Conservation (phyloP, 2,329 filamentous ascomycete genomes). For the Fusarium sp. region DNA sequence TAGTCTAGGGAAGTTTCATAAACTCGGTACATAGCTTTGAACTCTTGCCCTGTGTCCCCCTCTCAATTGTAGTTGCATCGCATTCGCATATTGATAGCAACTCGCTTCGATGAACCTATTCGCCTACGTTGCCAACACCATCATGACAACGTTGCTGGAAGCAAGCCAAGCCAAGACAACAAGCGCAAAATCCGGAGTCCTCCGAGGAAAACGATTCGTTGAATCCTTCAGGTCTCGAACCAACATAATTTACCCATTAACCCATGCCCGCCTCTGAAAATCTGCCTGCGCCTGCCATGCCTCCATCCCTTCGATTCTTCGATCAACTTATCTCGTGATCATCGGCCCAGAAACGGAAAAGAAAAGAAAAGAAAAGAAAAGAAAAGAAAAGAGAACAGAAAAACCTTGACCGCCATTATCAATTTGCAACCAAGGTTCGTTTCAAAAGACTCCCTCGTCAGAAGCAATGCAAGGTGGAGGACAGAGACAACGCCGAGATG, state of each 20-base stretch:
- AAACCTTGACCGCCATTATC: conserved; percentile 37
- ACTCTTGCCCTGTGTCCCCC: background rate
- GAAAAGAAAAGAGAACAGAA: background rate
- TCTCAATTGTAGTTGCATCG: background rate
- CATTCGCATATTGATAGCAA: background rate
- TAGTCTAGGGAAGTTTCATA: too few species aligned
- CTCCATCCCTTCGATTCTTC: conserved; percentile 13
- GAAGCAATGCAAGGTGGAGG: conserved; percentile 13
- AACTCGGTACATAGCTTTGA: background rate
- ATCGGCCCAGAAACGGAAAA: conserved; percentile 7
- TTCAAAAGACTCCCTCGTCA: conserved; percentile 16
- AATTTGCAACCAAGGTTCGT: conserved; percentile 5
- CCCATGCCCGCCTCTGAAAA: background rate
- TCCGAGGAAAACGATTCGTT: background rate
- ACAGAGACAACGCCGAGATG: conserved; percentile 21
- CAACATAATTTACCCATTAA: background rate
- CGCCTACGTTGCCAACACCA: background rate
- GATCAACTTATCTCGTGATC: conserved; percentile 17
- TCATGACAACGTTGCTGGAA: conserved; percentile 8
- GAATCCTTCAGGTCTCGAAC: background rate
- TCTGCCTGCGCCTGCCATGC: background rate
- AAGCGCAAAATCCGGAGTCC: background rate
- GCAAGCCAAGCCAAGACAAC: background rate
- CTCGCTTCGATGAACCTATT: background rate
- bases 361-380: background rate